Conservation (phyloP, 2,329 filamentous ascomycete genomes). For the Xylariaceae sp. region DNA sequence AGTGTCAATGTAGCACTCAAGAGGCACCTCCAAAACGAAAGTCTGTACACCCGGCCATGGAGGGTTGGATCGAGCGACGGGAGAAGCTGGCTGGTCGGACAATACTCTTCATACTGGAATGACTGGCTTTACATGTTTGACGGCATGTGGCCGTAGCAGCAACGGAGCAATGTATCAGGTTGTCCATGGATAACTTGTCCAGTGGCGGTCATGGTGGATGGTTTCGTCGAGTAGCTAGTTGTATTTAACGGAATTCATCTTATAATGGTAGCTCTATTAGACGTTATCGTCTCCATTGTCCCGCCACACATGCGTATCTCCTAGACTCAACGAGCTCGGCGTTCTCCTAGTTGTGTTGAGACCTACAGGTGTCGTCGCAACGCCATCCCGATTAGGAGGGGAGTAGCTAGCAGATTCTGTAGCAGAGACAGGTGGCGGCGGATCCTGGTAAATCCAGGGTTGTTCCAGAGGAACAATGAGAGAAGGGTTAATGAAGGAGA, state of each 20-base stretch:
- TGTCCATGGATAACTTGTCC: background rate
- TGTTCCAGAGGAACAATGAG: slow-evolving; percentile 63
- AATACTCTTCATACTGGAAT: slow-evolving; percentile 41
- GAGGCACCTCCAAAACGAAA: slow-evolving; percentile 37
- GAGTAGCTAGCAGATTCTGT: slow-evolving; percentile 18
- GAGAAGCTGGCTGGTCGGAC: slow-evolving; percentile 39
- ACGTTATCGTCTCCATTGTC: slow-evolving; percentile 26
- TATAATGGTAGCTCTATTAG: slow-evolving; percentile 9
- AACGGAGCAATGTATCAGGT: background rate
- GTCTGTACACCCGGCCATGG: slow-evolving; percentile 39
- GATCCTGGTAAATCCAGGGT: slow-evolving; percentile 62
- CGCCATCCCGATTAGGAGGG: slow-evolving; percentile 9
- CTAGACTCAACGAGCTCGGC: slow-evolving; percentile 30
- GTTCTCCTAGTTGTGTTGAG: slow-evolving; percentile 24
- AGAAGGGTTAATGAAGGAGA: slow-evolving; percentile 72
- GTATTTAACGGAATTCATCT: slow-evolving; percentile 9
- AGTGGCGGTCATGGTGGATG: background rate
- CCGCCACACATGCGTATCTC: slow-evolving; percentile 30
- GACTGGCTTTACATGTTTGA: slow-evolving; percentile 47
- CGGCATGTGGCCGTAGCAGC: slow-evolving; percentile 36
- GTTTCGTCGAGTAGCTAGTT: background rate
- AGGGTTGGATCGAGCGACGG: slow-evolving; percentile 37
- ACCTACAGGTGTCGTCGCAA: slow-evolving; percentile 5
- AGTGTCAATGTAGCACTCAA: slow-evolving; percentile 44
- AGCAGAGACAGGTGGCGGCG: slow-evolving; percentile 37